Base-by-base conservation (phyloP, 306 rosid genomes). In the Cucurbita argyrosperma region DNA sequence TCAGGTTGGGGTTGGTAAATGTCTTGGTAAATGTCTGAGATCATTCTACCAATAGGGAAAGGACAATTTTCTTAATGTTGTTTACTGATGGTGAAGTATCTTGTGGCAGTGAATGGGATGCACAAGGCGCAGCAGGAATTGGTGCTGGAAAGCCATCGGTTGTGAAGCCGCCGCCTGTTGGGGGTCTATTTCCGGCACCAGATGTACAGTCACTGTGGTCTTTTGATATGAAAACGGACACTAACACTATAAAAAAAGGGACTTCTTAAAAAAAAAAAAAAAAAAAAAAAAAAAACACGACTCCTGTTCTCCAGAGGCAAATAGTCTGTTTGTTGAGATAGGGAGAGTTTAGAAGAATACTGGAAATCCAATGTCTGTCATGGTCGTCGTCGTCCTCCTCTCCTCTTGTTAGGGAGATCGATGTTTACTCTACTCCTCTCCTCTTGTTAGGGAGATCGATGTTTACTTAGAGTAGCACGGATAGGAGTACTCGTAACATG, bases 151-250 rank as follows among this genome's bases (percentile, higher is more conserved):
- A 83, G 84, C 42, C 88, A 72, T 35, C 88, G 14, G 79, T 79
- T 68, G 79, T 81, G 43, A 85, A 82, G 83, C 88, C 90, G 83
- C 88, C 90, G 26, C 89, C 80, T 55, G 78, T 82, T 59, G 88
- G 95, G 76, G 85, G 87, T 84, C 80, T 62, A 59, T 88, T 82
- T 55, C 88, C 92, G 37, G 50, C 80, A 79, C 80, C 94, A 30
- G 91, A 89, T 89, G 97, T 87, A 88, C 91, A 95, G 89, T 88
- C 97, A 45, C 88, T 80, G 78, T 91, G 97, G 97, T 88, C 86
- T 75, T 94, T 91, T 77, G 89, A 84, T 88, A 70, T 70, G 74
- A 70, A 70, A 16, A 70, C 74, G 45, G 74, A 70, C 51, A 70
- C 60, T 51, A 70, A 70, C 74, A 26, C 59, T 70, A 70, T 49